Conservation (phyloP, 2,329 filamentous ascomycete species). For the Colletotrichum sp. region DNA sequence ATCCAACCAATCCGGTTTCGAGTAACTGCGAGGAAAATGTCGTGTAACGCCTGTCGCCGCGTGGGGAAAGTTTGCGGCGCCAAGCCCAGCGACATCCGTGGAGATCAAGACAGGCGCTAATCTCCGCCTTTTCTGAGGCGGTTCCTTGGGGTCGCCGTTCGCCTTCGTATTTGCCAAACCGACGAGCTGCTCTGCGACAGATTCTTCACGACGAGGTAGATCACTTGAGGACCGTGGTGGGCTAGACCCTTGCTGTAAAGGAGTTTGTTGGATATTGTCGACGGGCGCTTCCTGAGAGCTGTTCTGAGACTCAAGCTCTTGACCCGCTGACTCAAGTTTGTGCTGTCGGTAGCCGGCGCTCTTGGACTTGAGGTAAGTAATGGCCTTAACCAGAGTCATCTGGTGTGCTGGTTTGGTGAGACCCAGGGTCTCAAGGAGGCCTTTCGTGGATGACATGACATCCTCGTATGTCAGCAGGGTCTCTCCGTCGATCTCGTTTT, state of each 20-base stretch:
- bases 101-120: conserved; percentile 28
- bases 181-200: neutral
- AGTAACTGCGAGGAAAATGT: neutral
- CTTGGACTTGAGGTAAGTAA: conserved; percentile 37
- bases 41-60: conserved; percentile 6
- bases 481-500: conserved; percentile 70
- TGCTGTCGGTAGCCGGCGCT: conserved; percentile 20
- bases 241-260: neutral
- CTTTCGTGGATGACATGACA: conserved; percentile 48
- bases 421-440: conserved; percentile 58
- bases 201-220: neutral
- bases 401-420: conserved; percentile 65
- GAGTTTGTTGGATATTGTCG: neutral
- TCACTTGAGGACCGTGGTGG: neutral
- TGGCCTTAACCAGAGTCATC: conserved; percentile 60
- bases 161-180: neutral
- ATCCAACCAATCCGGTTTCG: conserved; percentile 23
- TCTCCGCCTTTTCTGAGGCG: conserved; percentile 32
- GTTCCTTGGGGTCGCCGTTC: neutral
- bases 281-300: neutral
- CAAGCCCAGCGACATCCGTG: conserved; percentile 10
- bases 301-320: neutral
- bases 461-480: conserved; percentile 64
- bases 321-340: neutral
- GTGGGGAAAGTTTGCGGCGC: conserved; percentile 7